phyloP scores from a whole-genome alignment of 2,329 filamentous ascomycete genomes.

The Plenodomus biglobosus region DNA sequence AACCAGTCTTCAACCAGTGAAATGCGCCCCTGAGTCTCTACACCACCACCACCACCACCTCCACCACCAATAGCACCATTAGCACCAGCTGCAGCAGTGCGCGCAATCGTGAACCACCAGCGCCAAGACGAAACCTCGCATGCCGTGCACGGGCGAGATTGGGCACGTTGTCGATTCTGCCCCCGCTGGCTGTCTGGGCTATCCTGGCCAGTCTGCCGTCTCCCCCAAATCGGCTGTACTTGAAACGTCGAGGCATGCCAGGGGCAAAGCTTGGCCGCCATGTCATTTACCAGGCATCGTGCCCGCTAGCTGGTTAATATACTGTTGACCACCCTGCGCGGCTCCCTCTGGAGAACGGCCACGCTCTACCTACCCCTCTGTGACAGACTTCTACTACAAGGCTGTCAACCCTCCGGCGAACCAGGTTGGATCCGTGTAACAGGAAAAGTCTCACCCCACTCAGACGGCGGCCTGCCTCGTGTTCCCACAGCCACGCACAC shows the following conservation, averaged over 20 bases:
- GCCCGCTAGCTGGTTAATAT: constrained; percentile 3
- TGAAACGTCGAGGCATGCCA: constrained; percentile 17
- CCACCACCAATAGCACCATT: background rate
- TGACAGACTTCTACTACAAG: constrained; percentile 2
- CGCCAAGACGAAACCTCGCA: background rate
- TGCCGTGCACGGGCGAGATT: background rate
- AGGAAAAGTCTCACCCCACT: constrained; percentile 22
- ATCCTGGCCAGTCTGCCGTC: constrained; percentile 4
- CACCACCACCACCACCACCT: background rate
- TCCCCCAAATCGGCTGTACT: constrained; percentile 8
- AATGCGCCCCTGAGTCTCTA: too few species aligned
- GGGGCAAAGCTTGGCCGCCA: constrained; percentile 4
- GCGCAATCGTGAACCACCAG: background rate
- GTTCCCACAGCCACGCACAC: constrained; percentile 26
- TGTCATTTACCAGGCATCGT: constrained; percentile 1
- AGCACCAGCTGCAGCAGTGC: background rate
- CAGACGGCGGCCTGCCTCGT: constrained; percentile 15
- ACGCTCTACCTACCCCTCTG: constrained; percentile 2
- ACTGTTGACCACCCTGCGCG: constrained; percentile 2
- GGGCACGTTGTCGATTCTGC: background rate
- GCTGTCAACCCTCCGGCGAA: constrained; percentile 1
- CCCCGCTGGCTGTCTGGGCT: constrained; percentile 3
- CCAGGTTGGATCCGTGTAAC: constrained; percentile 13
- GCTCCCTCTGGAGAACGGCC: constrained; percentile 1
- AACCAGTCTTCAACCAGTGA: too few species aligned